Percentiles rank a stretch among this genome's conserved stretches.
Evolutionary conservation across 169 alveolate genomes (phyloP).

Genomic region (Cryptosporidium sp.): DNA sequence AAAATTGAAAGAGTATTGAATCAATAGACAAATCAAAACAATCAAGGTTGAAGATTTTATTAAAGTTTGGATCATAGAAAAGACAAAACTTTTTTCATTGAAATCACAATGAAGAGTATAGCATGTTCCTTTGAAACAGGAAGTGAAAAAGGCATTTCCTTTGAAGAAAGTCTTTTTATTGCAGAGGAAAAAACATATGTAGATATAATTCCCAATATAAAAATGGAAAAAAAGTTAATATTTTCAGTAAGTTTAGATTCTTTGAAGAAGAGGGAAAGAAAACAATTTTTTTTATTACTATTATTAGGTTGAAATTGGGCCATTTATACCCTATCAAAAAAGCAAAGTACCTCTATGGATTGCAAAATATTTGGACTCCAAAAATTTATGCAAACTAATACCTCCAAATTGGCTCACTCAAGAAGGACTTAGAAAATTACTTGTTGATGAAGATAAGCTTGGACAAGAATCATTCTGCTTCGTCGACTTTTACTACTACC

Average conservation of each 20-base stretch:
- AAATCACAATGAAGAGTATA: neutral
- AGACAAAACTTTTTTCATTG: neutral
- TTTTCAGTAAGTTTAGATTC: conserved; percentile 45
- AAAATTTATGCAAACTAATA: conserved; percentile 27
- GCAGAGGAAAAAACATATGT: conserved; percentile 47
- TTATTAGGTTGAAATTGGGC: conserved; percentile 55
- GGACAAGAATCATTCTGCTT: conserved; percentile 11
- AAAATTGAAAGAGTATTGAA: neutral
- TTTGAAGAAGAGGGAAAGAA: neutral
- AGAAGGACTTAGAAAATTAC: conserved; percentile 50
- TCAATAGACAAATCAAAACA: neutral
- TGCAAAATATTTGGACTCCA: conserved; percentile 56
- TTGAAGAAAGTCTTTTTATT: conserved; percentile 66
- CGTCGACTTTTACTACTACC: conserved; percentile 29
- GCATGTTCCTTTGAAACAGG: neutral
- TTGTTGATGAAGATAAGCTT: conserved; percentile 37
- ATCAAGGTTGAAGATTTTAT: neutral
- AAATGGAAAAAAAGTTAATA: conserved; percentile 35
- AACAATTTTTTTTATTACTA: neutral
- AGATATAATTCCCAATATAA: conserved; percentile 55
- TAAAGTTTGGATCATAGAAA: no score
- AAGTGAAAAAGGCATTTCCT: conserved; percentile 8
- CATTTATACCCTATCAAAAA: conserved; percentile 63
- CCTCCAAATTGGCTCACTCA: conserved; percentile 70
- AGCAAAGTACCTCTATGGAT: conserved; percentile 66